Evolutionary conservation across 176 grass and related monocot species (phyloP), one percentile per base, ranked within the genome.

Genomic region (Otatea glauca): DNA sequence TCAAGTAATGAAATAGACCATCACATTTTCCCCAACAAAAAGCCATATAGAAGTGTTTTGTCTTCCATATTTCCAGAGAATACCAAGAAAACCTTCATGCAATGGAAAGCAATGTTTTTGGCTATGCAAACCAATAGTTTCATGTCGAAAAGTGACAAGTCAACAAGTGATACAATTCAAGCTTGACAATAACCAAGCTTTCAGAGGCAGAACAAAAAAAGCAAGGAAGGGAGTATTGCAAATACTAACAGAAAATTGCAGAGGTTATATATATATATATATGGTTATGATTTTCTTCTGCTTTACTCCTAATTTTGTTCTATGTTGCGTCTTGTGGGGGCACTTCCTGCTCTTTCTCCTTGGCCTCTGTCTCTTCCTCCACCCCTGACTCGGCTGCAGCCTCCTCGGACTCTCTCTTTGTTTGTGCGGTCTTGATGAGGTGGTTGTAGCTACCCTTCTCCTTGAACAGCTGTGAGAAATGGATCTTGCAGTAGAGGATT

Each of bases 401-500:
- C 76, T 84, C 91, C 3, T 60, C 70, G 11, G 82, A 82, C 29
- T 85, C 81, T 58, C 88, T 92, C 86, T 93, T 94, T 44, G 81
- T 84, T 49, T 92, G 83, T 5, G 91, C 84, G 0, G 91, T 85
- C 84, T 92, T 72, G 87, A 97, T 87, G 59, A 97, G 82, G 66
- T 97, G 91, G 86, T 91, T 94, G 89, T 94, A 97, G 89, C 88
- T 94, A 5, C 95, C 95, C 82, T 93, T 97, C 90, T 97, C 95
- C 91, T 93, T 97, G 85, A 97, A 97, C 82, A 97, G 84, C 82
- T 94, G 88, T 35, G 95, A 92, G 78, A 97, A 97, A 21, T 97
- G 92, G 85, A 94, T 94, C 84, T 94, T 94, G 87, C 95, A 97
- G 84, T 97, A 97, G 24, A 97, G 90, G 34, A 94, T 91, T 4